Evolutionary conservation across 208 protist species (phyloP), one percentile per base, ranked within the genome.

Genomic region (Porcisia deanei): DNA sequence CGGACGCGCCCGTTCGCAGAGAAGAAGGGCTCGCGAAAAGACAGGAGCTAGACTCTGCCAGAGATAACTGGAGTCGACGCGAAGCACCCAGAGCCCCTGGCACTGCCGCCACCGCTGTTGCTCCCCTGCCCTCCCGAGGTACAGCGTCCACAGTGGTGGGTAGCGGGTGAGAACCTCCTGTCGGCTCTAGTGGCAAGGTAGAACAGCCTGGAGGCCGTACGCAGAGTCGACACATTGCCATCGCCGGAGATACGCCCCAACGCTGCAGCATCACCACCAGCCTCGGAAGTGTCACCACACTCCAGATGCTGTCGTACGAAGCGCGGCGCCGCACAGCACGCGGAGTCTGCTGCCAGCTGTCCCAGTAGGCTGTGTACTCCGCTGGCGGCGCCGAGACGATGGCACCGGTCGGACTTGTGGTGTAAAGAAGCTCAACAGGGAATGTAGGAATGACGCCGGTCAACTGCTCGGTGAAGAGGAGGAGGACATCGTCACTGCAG

Each of bases 381-480:
- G 57, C 65, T 18, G 76, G 49, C 3, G 85, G 85, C 10, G 82
- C 73, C 12, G 61, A 54, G 14, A 77, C 80, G 9, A 80, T 59
- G 3, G 64, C 68, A 45, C 83, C 83, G 58, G 76, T 70, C 25
- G 88, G 88, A 22, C 78, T 80, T 20, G 77, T 85, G 20, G 83
- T 83, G 76, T 78, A 82, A 12, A 89, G 61, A 18, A 89, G 30
- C 39, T 80, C 76, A 1, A 58, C 37, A 30, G 88, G 85, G 52
- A 89, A 88, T 1, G 37, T 66, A 0, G 85, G 82, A 20, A 89
- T 53, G 20, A 49, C 47, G 37, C 30, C 30, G 20, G 82, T 64
- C 34, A 91, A 71, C 75, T 88, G 79, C 16, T 87, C 80, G 1
- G 88, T 64, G 53, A 89, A 86, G 25, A 91, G 79, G 8, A 91